Conservation (phyloP, 2,329 filamentous ascomycete species). For the Beauveria bassiana region DNA sequence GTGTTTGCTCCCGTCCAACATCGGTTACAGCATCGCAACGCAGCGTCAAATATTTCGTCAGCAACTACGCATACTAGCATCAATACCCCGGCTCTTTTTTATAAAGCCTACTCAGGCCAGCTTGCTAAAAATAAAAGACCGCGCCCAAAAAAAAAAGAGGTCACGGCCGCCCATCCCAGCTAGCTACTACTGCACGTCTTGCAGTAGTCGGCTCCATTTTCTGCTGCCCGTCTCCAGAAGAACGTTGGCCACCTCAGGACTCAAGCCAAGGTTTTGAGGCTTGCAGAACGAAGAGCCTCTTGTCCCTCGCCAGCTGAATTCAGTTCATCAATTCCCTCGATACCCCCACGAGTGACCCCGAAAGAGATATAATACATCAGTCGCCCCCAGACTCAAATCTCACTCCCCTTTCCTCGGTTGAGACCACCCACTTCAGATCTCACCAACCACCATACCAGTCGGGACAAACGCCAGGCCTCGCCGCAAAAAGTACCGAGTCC, state of each 20-base stretch:
- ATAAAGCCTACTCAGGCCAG: neutral
- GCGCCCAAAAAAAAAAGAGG: neutral
- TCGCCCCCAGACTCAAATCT: neutral
- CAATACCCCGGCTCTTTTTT: neutral
- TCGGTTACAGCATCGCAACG: neutral
- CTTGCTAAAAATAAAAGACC: neutral
- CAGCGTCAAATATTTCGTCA: neutral
- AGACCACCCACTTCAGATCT: neutral
- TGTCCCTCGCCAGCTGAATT: neutral
- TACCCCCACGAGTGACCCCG: no score
- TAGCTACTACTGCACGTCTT: neutral
- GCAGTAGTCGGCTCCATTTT: neutral
- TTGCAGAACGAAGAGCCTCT: neutral
- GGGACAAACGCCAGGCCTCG: neutral
- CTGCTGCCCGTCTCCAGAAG: neutral
- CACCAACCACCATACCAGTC: neutral
- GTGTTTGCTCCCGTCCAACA: no score
- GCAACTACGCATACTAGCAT: neutral
- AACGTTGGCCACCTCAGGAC: neutral
- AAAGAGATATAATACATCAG: neutral
- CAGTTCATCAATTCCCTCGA: neutral
- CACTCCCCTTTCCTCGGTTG: neutral
- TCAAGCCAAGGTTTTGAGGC: neutral
- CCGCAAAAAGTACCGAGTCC: conserved; percentile 1
- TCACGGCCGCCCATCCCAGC: neutral